Conservation (phyloP, 495 filamentous ascomycete genomes). For the Sabuloglossum arenarium region DNA sequence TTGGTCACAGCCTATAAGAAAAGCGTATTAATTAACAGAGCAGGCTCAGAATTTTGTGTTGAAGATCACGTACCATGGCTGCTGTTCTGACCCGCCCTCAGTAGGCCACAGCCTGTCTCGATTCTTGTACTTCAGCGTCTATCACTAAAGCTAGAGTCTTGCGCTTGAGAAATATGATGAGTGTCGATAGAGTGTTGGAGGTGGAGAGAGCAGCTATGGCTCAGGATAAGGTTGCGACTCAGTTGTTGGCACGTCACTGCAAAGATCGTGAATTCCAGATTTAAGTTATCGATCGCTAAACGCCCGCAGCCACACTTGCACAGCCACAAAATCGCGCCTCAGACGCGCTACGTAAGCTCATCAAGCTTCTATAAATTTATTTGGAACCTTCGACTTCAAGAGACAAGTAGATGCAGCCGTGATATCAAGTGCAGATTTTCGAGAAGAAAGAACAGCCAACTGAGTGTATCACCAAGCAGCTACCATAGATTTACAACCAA, state of each 20-base stretch:
- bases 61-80: not conserved
- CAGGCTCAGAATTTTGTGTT: not conserved
- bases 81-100: not conserved
- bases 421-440: no score
- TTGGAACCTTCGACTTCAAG: no score
- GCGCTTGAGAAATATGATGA: not conserved
- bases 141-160: not conserved
- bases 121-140: not conserved
- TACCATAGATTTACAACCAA: no score
- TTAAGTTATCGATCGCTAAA: not conserved
- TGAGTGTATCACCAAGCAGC: no score
- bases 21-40: not conserved
- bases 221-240: not conserved
- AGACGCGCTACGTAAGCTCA: no score
- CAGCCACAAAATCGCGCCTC: not conserved
- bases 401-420: no score
- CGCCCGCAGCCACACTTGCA: not conserved
- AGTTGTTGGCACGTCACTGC: not conserved
- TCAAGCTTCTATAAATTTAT: no score
- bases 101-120: not conserved
- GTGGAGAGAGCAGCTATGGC: not conserved
- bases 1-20: conserved; percentile 20
- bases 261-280: not conserved
- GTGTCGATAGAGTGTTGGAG: not conserved
- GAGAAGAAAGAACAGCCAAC: no score